These are phyloP conservation scores for Lachancea mirantina DNA, from an alignment of 805 yeast species.

Conservation along the genomic window DNA sequence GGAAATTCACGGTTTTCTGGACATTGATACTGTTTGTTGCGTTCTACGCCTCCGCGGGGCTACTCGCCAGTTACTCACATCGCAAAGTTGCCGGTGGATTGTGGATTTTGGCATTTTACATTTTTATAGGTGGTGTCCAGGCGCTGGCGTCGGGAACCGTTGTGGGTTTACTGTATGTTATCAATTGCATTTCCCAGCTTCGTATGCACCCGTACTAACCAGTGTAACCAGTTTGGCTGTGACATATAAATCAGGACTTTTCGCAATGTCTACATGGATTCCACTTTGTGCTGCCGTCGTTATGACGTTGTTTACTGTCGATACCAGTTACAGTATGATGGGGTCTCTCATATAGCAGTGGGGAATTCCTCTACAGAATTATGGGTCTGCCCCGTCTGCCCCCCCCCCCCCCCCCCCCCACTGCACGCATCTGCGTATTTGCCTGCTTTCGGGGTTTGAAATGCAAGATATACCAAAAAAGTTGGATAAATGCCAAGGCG, in stretches of 20 bases:
- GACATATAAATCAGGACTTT: constrained; percentile 69
- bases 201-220: constrained; percentile 2
- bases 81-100: constrained; percentile 36
- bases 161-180: constrained; percentile 53
- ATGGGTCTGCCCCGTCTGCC: too few species aligned
- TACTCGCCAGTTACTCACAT: constrained; percentile 48
- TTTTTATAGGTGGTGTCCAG: constrained; percentile 49
- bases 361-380: too few species aligned
- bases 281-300: constrained; percentile 78
- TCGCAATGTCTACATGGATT: constrained; percentile 92
- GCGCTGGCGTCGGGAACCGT: constrained; percentile 70
- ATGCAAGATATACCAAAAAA: too few species aligned
- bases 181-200: background rate
- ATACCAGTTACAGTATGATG: constrained; percentile 35
- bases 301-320: constrained; percentile 57
- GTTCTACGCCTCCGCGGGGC: constrained; percentile 59
- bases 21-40: constrained; percentile 57
- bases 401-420: too few species aligned
- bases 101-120: constrained; percentile 41
- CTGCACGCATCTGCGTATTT: too few species aligned
- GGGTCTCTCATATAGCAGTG: constrained; percentile 20
- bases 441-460: too few species aligned
- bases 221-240: constrained; percentile 44
- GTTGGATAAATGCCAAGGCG: too few species aligned
- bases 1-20: constrained; percentile 83